Evolutionary conservation across 2,329 filamentous ascomycete species (phyloP), one percentile per base, ranked within the genome.

Genomic region (Colletotrichum tanaceti): DNA sequence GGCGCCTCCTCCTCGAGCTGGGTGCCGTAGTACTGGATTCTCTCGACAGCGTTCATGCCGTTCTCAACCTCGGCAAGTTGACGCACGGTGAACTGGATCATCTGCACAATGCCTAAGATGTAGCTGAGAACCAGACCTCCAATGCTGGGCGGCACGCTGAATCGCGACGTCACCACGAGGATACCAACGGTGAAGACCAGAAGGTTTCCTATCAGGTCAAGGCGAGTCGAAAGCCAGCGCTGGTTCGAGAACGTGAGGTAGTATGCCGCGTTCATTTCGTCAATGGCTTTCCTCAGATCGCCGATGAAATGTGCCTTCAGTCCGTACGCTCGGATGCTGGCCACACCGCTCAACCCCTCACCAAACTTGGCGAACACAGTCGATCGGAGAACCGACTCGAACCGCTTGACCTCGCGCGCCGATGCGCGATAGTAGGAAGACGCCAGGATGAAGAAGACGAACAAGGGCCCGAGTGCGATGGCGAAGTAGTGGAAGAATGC

Each of bases 31-130:
- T 97, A 93, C 77, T 94, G 90, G 41, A 98, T 85, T 58, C 96
- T 91, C 80, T 98, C 95, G 0, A 97, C 96, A 0, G 94, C 91
- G 78, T 98, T 98, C 95, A 98, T 98, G 76, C 94, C 93, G 80
- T 98, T 98, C 79, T 98, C 95, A 10, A 98, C 93, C 79, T 98
- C 95, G 32, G 95, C 95, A 9, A 98, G 85, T 79, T 98, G 95
- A 20, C 96, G 89, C 20, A 98, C 93, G 0, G 93, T 95, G 79
- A 98, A 98, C 77, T 98, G 95, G 72, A 98, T 91, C 91, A 98
- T 94, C 78, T 97, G 93, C 20, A 97, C 94, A 75, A 98, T 97
- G 16, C 91, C 88, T 20, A 99, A 86, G 75, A 98, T 97, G 79
- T 98, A 98, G 54, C 92, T 96, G 24, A 99, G 85, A 0, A 98